A percentile compares a stretch with the other conserved stretches of the same genome.
phyloP scores from a whole-genome alignment of 345 rosid genomes.

The Eutrema yunnanense region DNA sequence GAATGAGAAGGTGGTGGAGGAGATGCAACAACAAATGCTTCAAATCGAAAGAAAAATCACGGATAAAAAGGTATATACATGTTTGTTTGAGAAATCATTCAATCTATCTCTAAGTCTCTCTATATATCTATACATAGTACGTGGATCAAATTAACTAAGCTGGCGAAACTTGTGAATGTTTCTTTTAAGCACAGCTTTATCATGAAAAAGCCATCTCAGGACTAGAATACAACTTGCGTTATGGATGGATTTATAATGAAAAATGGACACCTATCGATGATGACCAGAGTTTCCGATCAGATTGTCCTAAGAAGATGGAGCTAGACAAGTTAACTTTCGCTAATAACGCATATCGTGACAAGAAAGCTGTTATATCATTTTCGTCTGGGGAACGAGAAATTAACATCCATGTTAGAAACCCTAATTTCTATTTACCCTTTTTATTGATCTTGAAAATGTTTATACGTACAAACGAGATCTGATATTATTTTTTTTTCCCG shows the following conservation, averaged over 20 bases:
- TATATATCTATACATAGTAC: not conserved
- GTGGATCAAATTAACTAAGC: not conserved
- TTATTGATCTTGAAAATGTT: not conserved
- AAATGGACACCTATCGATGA: not conserved
- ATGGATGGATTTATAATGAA: not conserved
- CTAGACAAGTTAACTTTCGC: conserved; percentile 12
- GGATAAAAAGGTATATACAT: conserved; percentile 2
- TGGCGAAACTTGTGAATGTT: not conserved
- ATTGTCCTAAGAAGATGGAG: conserved; percentile 1
- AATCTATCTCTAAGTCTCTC: not conserved
- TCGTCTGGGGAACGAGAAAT: conserved; percentile 11
- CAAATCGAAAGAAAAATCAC: not conserved
- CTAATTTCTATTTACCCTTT: not conserved
- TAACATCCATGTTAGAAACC: conserved; percentile 4
- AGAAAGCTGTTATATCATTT: conserved; percentile 7
- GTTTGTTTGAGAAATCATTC: not conserved
- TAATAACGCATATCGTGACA: conserved; percentile 8
- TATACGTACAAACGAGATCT: not conserved
- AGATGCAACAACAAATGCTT: conserved; percentile 9
- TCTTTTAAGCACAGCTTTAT: not conserved
- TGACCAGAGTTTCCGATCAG: not conserved
- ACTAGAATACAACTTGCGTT: not conserved
- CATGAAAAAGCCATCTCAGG: not conserved
- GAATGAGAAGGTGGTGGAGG: conserved; percentile 9
- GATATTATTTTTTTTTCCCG: not conserved